Evolutionary conservation across 495 filamentous ascomycete species (phyloP).

Genomic region (Penicillium mononematosum): DNA sequence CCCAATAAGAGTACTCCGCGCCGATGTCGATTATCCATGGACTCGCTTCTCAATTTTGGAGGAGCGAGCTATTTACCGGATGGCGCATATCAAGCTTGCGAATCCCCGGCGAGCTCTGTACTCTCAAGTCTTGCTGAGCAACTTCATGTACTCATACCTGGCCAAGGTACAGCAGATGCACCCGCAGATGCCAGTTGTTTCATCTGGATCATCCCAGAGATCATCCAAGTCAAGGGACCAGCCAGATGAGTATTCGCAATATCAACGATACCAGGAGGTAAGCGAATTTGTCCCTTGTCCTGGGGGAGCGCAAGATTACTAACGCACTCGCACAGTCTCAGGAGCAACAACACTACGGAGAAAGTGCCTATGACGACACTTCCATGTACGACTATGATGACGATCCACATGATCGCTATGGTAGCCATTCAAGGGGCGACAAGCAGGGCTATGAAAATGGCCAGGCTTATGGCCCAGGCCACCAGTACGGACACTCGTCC

Average conservation of each 20-base stretch:
- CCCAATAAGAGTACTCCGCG: constrained; percentile 63
- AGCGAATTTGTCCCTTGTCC: constrained; percentile 21
- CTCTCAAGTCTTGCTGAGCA: constrained; percentile 95
- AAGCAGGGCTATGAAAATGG: constrained; percentile 52
- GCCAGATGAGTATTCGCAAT: constrained; percentile 60
- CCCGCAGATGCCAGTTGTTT: constrained; percentile 78
- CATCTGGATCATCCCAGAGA: constrained; percentile 54
- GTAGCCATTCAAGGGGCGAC: constrained; percentile 51
- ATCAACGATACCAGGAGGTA: constrained; percentile 67
- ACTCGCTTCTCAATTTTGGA: constrained; percentile 93
- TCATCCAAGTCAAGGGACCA: constrained; percentile 65
- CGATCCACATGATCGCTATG: constrained; percentile 51
- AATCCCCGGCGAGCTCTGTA: constrained; percentile 91
- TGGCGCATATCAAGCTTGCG: constrained; percentile 98
- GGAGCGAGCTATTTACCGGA: constrained; percentile 95
- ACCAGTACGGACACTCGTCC: constrained; percentile 50
- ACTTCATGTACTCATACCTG: constrained; percentile 99
- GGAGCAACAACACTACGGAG: constrained; percentile 53
- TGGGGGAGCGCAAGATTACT: constrained; percentile 1
- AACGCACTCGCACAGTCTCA: constrained; percentile 39
- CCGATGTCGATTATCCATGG: constrained; percentile 94
- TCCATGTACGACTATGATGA: constrained; percentile 60
- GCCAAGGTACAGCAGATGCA: constrained; percentile 99
- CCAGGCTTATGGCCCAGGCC: constrained; percentile 43
- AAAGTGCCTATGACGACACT: constrained; percentile 55